These are phyloP conservation scores for Hydnum rufescens DNA, from an alignment of 768 basidiomycete species.

Conservation along the genomic window DNA sequence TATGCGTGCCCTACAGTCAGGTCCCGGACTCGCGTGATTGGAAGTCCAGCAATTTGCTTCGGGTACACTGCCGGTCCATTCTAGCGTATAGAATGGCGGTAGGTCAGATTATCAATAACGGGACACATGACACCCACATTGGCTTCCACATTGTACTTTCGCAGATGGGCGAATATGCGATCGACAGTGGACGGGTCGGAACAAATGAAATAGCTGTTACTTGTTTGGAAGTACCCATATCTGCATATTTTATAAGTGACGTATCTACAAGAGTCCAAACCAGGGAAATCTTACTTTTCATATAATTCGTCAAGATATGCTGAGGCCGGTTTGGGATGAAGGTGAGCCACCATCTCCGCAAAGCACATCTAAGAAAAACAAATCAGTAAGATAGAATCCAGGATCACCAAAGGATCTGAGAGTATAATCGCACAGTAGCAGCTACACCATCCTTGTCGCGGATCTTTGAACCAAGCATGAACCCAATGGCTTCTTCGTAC, in stretches of 20 bases:
- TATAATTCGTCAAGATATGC: conserved; percentile 31
- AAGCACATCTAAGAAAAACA: conserved; percentile 35
- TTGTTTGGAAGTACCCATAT: conserved; percentile 28
- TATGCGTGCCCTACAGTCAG: conserved; percentile 44
- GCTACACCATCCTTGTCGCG: conserved; percentile 80
- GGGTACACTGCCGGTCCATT: background rate
- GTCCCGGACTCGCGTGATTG: conserved; percentile 46
- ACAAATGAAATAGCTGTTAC: conserved; percentile 63
- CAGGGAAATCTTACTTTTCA: conserved; percentile 11
- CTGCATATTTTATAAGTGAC: conserved; percentile 14
- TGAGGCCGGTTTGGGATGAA: conserved; percentile 33
- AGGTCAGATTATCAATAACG: background rate
- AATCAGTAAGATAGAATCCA: too few species aligned
- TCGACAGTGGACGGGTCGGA: conserved; percentile 44
- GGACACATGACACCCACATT: background rate
- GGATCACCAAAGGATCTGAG: too few species aligned
- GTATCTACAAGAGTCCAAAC: background rate
- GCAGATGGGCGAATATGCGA: conserved; percentile 44
- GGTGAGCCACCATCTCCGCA: conserved; percentile 38
- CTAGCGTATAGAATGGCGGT: background rate
- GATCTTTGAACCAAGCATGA: conserved; percentile 63
- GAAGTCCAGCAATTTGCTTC: conserved; percentile 22
- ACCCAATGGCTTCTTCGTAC: conserved; percentile 87
- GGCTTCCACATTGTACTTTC: conserved; percentile 26
- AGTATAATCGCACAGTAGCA: conserved; percentile 36